Conservation (phyloP, 257 asterid species). For the Fraxinus pennsylvanica region DNA sequence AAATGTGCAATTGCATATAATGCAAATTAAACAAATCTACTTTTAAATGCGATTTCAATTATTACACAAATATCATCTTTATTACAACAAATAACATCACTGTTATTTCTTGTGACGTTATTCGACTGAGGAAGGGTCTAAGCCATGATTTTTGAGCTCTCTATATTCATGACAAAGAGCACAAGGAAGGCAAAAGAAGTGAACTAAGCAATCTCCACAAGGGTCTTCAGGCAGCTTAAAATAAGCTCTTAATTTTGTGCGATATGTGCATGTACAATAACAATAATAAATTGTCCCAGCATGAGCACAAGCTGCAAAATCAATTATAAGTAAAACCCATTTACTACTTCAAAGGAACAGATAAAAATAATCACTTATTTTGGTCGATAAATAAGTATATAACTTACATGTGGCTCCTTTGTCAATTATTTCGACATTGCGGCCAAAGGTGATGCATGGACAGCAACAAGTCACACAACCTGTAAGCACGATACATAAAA, state of each 20-base stretch:
- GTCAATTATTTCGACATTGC: no score
- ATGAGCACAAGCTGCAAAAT: slow-evolving; percentile 31
- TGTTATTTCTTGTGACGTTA: no score
- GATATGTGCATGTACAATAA: slow-evolving; percentile 28
- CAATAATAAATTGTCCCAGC: slow-evolving; percentile 13
- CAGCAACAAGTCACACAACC: slow-evolving; percentile 38
- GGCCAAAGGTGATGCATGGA: slow-evolving; percentile 25
- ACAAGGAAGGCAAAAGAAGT: slow-evolving; percentile 27
- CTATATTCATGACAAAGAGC: slow-evolving; percentile 37
- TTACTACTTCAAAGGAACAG: no score
- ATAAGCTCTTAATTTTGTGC: slow-evolving; percentile 31
- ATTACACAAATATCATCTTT: no score
- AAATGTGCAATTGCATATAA: no score
- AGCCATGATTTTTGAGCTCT: slow-evolving; percentile 35
- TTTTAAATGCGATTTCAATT: no score
- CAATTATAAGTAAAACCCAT: background rate
- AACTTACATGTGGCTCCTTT: background rate
- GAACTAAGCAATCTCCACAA: slow-evolving; percentile 28
- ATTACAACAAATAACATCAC: no score
- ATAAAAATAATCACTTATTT: background rate
- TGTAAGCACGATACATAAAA: background rate
- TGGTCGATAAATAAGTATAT: background rate
- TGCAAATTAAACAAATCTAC: no score
- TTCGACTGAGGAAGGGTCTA: slow-evolving; percentile 17
- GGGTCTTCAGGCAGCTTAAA: slow-evolving; percentile 33